A percentile compares a stretch with the other conserved stretches of the same genome.
Conservation (phyloP, 495 filamentous ascomycete genomes). For the Astrothelium subdiscretum region DNA sequence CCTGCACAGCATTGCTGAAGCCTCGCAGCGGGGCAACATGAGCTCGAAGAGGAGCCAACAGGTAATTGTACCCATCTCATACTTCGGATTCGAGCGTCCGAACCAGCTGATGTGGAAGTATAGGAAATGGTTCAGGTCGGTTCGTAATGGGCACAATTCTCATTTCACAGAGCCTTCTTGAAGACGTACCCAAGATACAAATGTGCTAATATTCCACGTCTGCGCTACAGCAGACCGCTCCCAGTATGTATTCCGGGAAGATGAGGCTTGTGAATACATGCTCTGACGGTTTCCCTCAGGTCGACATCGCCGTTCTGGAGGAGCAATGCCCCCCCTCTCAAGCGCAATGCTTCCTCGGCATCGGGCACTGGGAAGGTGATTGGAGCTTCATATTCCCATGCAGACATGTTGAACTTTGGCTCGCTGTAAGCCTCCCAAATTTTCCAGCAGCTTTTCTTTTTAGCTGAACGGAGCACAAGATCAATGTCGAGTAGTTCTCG, state of each 20-base stretch:
- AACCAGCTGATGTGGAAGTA: background rate
- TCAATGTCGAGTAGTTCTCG: conserved; percentile 42
- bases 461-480: conserved; percentile 27
- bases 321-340: conserved; percentile 30
- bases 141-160: conserved; percentile 40
- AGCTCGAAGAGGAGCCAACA: conserved; percentile 23
- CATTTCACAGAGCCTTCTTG: background rate
- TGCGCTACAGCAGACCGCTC: conserved; percentile 32
- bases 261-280: background rate
- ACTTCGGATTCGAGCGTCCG: background rate
- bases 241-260: conserved; percentile 25
- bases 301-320: conserved; percentile 87
- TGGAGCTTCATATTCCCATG: conserved; percentile 92
- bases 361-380: conserved; percentile 60
- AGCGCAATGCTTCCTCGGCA: conserved; percentile 19
- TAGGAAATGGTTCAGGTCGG: conserved; percentile 99
- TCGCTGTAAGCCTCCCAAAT: conserved; percentile 41
- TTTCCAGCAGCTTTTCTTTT: background rate
- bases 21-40: conserved; percentile 7
- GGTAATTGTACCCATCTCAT: background rate
- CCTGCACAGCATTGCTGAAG: background rate
- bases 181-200: background rate
- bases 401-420: conserved; percentile 83
- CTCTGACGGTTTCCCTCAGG: conserved; percentile 31
- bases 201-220: background rate